Base-by-base conservation (phyloP, 2,329 filamentous ascomycete species). In the Fusarium piperis region DNA sequence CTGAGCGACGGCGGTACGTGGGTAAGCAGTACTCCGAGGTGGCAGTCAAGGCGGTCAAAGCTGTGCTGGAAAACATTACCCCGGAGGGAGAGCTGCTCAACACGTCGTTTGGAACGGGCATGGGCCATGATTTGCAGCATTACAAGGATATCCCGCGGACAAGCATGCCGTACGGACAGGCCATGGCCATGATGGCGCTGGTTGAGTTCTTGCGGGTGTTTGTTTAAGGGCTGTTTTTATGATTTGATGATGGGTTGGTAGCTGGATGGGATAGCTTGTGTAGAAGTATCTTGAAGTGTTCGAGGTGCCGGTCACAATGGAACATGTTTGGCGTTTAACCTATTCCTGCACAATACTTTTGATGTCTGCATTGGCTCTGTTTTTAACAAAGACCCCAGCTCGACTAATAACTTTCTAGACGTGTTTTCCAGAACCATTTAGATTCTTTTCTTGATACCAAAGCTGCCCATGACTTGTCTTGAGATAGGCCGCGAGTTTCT, bases 101-200 rank as follows among this genome's bases (percentile, higher is more conserved):
- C 77, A 92, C 91, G 1, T 94, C 91, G 71, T 95, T 95, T 77
- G 93, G 93, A 0, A 95, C 93, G 0, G 91, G 85, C 0, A 94
- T 95, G 92, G 93, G 93, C 0, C 85, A 89, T 71, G 87, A 87
- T 64, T 79, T 94, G 77, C 88, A 94, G 81, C 92, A 94, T 79
- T 95, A 95, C 77, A 91, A 92, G 80, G 88, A 93, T 70, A 94
- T 95, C 64, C 87, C 90, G 2, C 81, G 91, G 68, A 95, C 93
- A 3, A 92, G 91, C 74, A 95, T 95, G 93, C 93, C 93, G 8
- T 95, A 95, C 75, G 93, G 93, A 0, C 93, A 95, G 79, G 92
- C 92, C 0, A 94, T 95, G 93, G 93, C 92, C 0, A 94, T 94
- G 70, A 94, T 95, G 90, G 90, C 92, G 0, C 79, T 95, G 70